These are phyloP conservation scores for Pisolithus microcarpus DNA, from an alignment of 768 basidiomycete genomes.

Conservation along the genomic window DNA sequence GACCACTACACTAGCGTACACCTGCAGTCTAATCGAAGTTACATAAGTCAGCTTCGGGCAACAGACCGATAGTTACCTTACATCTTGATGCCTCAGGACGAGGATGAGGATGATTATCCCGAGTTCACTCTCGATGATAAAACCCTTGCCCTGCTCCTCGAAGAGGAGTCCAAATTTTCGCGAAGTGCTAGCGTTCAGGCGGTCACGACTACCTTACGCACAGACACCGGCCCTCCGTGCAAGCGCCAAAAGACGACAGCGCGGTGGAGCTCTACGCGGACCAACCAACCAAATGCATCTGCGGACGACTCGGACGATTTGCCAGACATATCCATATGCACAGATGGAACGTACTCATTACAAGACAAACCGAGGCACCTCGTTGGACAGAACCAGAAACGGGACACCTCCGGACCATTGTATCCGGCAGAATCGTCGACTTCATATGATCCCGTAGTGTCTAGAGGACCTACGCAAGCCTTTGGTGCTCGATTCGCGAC, in stretches of 20 bases:
- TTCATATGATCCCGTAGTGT: constrained; percentile 4
- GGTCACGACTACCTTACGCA: constrained; percentile 9
- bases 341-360: constrained; percentile 51
- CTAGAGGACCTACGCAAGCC: constrained; percentile 10
- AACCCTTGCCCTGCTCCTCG: constrained; percentile 54
- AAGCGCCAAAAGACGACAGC: constrained; percentile 52
- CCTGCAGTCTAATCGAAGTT: not conserved
- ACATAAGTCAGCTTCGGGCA: not conserved
- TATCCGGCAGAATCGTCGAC: constrained; percentile 5
- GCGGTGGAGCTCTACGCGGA: constrained; percentile 34
- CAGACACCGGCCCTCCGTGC: constrained; percentile 30
- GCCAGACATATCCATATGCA: constrained; percentile 57
- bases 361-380: constrained; percentile 17
- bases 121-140: constrained; percentile 59
- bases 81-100: constrained; percentile 31
- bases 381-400: constrained; percentile 9
- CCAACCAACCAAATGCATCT: constrained; percentile 19
- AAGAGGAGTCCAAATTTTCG: constrained; percentile 40
- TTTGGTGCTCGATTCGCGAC: constrained; percentile 7
- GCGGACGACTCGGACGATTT: constrained; percentile 43
- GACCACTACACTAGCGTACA: not conserved
- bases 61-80: not conserved
- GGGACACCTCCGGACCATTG: constrained; percentile 7
- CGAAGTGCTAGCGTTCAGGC: constrained; percentile 20
- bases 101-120: constrained; percentile 61